These are phyloP conservation scores for Metschnikowia hibisci DNA, from an alignment of 805 yeast species.

Conservation along the genomic window DNA sequence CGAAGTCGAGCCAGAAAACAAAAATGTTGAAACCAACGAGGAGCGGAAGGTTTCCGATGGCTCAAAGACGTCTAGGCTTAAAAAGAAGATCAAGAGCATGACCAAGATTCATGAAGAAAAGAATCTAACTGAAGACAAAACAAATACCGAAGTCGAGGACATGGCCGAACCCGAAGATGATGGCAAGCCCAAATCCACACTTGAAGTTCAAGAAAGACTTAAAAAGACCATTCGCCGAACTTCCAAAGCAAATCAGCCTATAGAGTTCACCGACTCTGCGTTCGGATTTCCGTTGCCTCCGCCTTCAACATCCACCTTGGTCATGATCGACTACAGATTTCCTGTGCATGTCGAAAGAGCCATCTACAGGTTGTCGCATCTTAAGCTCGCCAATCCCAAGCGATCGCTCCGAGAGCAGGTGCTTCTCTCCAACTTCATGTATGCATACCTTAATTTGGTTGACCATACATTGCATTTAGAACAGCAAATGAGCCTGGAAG, in stretches of 20 bases:
- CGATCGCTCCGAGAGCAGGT: slow-evolving; percentile 92
- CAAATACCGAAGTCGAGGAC: slow-evolving; percentile 1
- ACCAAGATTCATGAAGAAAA: slow-evolving; percentile 13
- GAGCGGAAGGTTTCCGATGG: slow-evolving; percentile 9
- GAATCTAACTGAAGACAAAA: background rate
- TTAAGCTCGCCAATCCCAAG: slow-evolving; percentile 91
- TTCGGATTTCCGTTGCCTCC: slow-evolving; percentile 87
- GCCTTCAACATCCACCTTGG: slow-evolving; percentile 66
- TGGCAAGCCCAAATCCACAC: slow-evolving; percentile 30
- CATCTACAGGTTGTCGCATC: slow-evolving; percentile 84
- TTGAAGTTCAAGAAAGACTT: slow-evolving; percentile 42
- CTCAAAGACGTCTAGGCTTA: slow-evolving; percentile 12
- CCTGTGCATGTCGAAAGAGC: slow-evolving; percentile 97
- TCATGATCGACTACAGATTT: slow-evolving; percentile 80
- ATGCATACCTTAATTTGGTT: slow-evolving; percentile 89
- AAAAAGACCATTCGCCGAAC: slow-evolving; percentile 39
- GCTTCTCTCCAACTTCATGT: slow-evolving; percentile 91
- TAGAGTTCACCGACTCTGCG: slow-evolving; percentile 65
- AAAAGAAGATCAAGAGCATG: slow-evolving; percentile 17
- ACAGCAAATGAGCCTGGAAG: slow-evolving; percentile 46
- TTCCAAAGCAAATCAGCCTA: slow-evolving; percentile 43
- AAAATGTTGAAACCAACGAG: background rate
- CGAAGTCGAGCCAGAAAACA: background rate
- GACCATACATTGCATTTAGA: slow-evolving; percentile 79
- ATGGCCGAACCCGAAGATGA: slow-evolving; percentile 13